Conservation (phyloP, 306 rosid species). For the Cicer pinnatifidum region DNA sequence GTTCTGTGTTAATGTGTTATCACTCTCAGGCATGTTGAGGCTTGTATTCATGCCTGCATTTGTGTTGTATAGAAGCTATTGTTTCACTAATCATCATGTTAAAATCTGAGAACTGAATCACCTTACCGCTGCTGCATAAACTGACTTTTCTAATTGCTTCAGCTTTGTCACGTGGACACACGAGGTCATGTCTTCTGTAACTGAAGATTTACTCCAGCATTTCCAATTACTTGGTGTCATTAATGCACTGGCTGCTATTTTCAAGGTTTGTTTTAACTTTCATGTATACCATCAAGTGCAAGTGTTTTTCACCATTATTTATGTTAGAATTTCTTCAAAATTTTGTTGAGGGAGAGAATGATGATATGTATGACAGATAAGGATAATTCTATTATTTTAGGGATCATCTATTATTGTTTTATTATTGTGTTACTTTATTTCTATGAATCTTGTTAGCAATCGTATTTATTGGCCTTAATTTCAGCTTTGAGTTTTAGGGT, state of each 20-base stretch:
- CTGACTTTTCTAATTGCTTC: constrained; percentile 52
- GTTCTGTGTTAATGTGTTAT: constrained; percentile 3
- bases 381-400: constrained; percentile 17
- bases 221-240: constrained; percentile 80
- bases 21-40: constrained; percentile 32
- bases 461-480: not conserved
- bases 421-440: constrained; percentile 2
- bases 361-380: not conserved
- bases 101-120: constrained; percentile 17
- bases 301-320: constrained; percentile 34
- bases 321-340: not conserved
- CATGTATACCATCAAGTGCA: constrained; percentile 27
- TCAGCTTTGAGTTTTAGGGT: not conserved
- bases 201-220: constrained; percentile 66
- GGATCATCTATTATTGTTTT: not conserved
- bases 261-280: constrained; percentile 68
- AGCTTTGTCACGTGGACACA: constrained; percentile 93
- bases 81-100: constrained; percentile 11
- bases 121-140: constrained; percentile 17
- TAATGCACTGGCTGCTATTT: constrained; percentile 82
- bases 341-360: constrained; percentile 21
- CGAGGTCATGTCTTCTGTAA: constrained; percentile 68
- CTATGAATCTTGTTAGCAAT: constrained; percentile 18
- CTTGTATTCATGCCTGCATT: constrained; percentile 25
- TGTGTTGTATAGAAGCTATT: not conserved